Percentiles rank a stretch among this genome's conserved stretches.
Conservation (phyloP, 2,329 filamentous ascomycete species). For the Trichoderma sp. region DNA sequence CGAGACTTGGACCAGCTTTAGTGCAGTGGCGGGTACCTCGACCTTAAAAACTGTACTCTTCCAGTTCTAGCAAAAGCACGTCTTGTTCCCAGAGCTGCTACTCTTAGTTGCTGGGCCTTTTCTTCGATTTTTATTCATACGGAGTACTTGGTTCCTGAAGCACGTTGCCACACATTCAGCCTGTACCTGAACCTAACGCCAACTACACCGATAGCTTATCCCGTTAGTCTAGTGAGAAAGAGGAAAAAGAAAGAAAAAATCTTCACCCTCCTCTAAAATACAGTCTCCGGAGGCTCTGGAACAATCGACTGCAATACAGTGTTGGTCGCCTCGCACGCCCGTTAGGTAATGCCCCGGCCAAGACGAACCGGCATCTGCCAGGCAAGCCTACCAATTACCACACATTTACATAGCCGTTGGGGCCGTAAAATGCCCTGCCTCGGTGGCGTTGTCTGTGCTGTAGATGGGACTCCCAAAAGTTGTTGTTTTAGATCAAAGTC, state of each 20-base stretch:
- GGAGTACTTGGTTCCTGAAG: slow-evolving; percentile 9
- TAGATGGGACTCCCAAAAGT: background rate
- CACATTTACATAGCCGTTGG: background rate
- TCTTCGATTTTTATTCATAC: background rate
- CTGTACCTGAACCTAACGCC: background rate
- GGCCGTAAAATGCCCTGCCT: background rate
- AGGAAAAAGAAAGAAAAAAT: background rate
- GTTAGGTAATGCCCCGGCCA: background rate
- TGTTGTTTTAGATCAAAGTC: background rate
- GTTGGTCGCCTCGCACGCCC: background rate
- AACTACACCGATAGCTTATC: background rate
- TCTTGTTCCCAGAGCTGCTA: background rate
- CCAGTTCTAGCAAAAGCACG: background rate
- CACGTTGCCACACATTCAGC: background rate
- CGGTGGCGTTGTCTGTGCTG: background rate
- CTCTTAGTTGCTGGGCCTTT: background rate
- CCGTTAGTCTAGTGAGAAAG: background rate
- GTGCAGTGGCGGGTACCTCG: background rate
- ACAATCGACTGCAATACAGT: background rate
- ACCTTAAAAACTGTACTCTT: background rate
- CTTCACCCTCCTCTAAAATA: background rate
- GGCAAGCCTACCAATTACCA: background rate
- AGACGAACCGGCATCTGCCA: background rate
- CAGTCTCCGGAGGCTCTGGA: background rate
- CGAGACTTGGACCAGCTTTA: background rate